A percentile compares a stretch with the other conserved stretches of the same genome.
Evolutionary conservation across 2,329 filamentous ascomycete species (phyloP).

Genomic region (Diplodia scrobiculata): DNA sequence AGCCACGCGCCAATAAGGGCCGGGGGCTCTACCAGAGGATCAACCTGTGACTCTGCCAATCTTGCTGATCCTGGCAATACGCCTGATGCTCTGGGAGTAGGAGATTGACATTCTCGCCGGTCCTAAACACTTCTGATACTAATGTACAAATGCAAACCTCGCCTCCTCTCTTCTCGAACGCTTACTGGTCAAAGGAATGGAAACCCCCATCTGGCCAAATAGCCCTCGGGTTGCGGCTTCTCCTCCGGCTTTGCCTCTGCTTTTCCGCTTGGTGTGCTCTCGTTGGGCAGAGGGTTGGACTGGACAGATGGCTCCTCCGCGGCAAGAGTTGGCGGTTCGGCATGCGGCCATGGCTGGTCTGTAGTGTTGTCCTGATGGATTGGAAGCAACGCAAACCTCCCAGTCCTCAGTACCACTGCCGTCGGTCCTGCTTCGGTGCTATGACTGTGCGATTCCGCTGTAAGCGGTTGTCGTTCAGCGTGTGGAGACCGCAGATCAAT

Average conservation of each 20-base stretch:
- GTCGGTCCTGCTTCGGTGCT: neutral
- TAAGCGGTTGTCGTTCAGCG: neutral
- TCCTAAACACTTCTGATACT: neutral
- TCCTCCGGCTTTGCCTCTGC: neutral
- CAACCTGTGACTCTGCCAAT: neutral
- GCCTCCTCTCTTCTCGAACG: neutral
- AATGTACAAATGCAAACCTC: neutral
- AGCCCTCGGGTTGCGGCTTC: too few relatives aligned
- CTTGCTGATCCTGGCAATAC: too few relatives aligned
- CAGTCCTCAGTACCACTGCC: neutral
- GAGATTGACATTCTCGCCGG: too few relatives aligned
- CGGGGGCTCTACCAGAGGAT: neutral
- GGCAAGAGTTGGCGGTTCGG: neutral
- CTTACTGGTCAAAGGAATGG: neutral
- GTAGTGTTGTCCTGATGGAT: neutral
- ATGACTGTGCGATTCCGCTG: neutral
- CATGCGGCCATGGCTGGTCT: neutral
- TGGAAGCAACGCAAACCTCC: neutral
- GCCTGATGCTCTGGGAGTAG: too few relatives aligned
- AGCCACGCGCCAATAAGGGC: neutral
- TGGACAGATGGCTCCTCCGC: neutral
- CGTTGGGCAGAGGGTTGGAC: neutral
- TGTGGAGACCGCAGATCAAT: neutral
- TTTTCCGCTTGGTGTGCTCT: neutral
- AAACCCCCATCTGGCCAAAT: too few relatives aligned